phyloP scores from a whole-genome alignment of 345 rosid genomes.

The Lumnitzera racemosa region DNA sequence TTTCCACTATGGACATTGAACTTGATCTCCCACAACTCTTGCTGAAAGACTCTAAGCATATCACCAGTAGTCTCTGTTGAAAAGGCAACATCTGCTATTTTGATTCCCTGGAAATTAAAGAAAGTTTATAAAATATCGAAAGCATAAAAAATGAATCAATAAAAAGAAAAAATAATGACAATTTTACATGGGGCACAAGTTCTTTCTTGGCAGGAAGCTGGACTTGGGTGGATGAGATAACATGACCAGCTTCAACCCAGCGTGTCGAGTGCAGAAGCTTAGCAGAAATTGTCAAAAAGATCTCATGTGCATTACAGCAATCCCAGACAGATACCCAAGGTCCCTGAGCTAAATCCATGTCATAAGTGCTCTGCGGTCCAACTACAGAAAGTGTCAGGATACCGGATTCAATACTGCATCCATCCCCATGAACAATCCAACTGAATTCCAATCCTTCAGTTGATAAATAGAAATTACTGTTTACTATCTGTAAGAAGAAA shows the following conservation, averaged over 20 bases:
- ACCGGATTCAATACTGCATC: constrained; percentile 65
- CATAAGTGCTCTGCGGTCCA: constrained; percentile 60
- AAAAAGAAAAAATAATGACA: constrained; percentile 1
- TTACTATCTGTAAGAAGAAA: constrained; percentile 55
- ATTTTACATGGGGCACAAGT: constrained; percentile 52
- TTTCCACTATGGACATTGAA: constrained; percentile 50
- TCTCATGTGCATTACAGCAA: constrained; percentile 58
- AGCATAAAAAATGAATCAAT: not conserved
- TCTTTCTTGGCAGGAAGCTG: constrained; percentile 56
- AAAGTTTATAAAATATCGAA: constrained; percentile 2
- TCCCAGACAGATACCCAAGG: constrained; percentile 78
- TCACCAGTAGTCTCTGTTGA: constrained; percentile 47
- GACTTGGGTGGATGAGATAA: constrained; percentile 70
- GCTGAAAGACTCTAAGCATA: constrained; percentile 41
- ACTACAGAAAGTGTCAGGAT: constrained; percentile 51
- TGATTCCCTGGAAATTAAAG: constrained; percentile 41
- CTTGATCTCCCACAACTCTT: constrained; percentile 63
- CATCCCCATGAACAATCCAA: constrained; percentile 75
- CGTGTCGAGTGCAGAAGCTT: constrained; percentile 52
- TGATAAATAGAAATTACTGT: constrained; percentile 53
- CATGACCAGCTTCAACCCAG: constrained; percentile 82
- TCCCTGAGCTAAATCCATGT: constrained; percentile 60
- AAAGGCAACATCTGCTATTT: constrained; percentile 31
- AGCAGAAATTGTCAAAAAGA: constrained; percentile 51
- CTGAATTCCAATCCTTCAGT: constrained; percentile 62